Conservation (phyloP, 441 rosid species). For the Francoa sonchifolia region DNA sequence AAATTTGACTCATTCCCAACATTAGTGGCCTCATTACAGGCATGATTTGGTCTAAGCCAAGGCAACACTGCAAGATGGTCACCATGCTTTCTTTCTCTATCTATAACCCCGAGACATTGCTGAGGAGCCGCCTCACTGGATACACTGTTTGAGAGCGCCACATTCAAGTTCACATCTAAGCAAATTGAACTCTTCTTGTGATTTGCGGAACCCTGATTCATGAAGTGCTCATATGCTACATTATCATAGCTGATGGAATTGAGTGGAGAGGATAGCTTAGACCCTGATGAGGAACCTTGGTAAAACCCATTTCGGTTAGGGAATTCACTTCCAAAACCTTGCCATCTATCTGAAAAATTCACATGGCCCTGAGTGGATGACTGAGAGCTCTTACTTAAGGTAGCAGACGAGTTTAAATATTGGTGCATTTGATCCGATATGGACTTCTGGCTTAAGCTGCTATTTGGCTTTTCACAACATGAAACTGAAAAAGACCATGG, state of each 20-base stretch:
- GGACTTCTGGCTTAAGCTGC: slow-evolving; percentile 41
- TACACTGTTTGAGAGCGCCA: slow-evolving; percentile 26
- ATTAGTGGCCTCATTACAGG: slow-evolving; percentile 19
- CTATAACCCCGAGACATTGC: slow-evolving; percentile 24
- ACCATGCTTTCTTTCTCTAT: slow-evolving; percentile 34
- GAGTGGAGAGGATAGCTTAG: slow-evolving; percentile 21
- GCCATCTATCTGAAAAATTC: slow-evolving; percentile 40
- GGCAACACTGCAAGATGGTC: slow-evolving; percentile 34
- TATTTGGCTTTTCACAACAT: slow-evolving; percentile 39
- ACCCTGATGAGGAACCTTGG: slow-evolving; percentile 52
- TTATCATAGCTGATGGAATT: slow-evolving; percentile 25
- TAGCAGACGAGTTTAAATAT: slow-evolving; percentile 35
- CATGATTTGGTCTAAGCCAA: slow-evolving; percentile 48
- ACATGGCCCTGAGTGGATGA: slow-evolving; percentile 38
- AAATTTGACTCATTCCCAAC: slow-evolving; percentile 32
- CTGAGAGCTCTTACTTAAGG: slow-evolving; percentile 32
- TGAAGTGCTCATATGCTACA: slow-evolving; percentile 17
- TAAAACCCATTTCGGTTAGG: slow-evolving; percentile 40
- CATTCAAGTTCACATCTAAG: slow-evolving; percentile 43
- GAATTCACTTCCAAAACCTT: slow-evolving; percentile 29
- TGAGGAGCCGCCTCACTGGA: slow-evolving; percentile 20
- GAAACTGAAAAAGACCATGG: slow-evolving; percentile 42
- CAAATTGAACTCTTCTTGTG: slow-evolving; percentile 23
- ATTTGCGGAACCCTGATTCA: slow-evolving; percentile 19
- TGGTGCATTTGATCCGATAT: slow-evolving; percentile 37